Percentiles rank a stretch among this genome's conserved stretches.
phyloP scores from a whole-genome alignment of 768 basidiomycete genomes.

The Trametes elegans region DNA sequence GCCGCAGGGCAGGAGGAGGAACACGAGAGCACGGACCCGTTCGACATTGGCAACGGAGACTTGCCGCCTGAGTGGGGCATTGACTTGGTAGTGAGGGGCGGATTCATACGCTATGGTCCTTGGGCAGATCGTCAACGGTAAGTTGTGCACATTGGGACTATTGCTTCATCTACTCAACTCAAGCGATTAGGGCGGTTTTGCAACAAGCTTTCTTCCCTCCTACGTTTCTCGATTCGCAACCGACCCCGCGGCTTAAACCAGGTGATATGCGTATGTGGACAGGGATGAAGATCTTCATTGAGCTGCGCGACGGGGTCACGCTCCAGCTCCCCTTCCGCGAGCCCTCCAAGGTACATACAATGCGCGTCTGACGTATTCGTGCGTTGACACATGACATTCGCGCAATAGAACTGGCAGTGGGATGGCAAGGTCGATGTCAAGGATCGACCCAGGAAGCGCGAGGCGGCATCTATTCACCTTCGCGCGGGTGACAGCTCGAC shows the following conservation, averaged over 20 bases:
- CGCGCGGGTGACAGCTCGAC: conserved; percentile 79
- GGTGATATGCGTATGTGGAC: conserved; percentile 87
- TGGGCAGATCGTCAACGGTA: conserved; percentile 96
- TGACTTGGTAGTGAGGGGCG: conserved; percentile 77
- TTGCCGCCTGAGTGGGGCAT: conserved; percentile 91
- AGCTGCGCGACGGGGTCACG: conserved; percentile 73
- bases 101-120: conserved; percentile 82
- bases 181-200: conserved; percentile 73
- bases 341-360: conserved; percentile 65
- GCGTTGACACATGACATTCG: not conserved
- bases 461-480: conserved; percentile 71
- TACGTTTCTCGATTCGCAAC: conserved; percentile 61
- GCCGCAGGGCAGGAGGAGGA: conserved; percentile 23
- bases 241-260: conserved; percentile 57
- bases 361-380: not conserved
- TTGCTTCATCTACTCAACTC: no score
- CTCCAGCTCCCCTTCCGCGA: conserved; percentile 91
- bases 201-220: conserved; percentile 85
- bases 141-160: conserved; percentile 12
- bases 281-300: conserved; percentile 74
- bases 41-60: conserved; percentile 86
- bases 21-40: conserved; percentile 40
- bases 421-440: conserved; percentile 57
- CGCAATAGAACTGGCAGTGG: conserved; percentile 94
- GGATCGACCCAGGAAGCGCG: conserved; percentile 52